Conservation (phyloP, 345 rosid species). For the Salix viminalis region DNA sequence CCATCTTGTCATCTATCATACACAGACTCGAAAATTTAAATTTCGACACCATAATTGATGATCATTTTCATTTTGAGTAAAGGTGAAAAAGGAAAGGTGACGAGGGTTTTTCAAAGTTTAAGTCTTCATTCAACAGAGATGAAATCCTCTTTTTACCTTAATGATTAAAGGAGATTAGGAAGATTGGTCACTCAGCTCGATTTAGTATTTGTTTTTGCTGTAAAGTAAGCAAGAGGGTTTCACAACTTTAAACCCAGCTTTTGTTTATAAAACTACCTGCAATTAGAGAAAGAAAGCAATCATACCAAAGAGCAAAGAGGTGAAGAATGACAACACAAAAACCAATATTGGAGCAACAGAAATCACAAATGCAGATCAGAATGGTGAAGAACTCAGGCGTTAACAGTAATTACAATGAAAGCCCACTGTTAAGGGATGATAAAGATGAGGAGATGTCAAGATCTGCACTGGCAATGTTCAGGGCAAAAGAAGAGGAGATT, state of each 20-base stretch:
- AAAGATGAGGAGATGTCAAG: slow-evolving; percentile 66
- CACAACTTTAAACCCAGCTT: slow-evolving; percentile 36
- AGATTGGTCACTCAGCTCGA: slow-evolving; percentile 24
- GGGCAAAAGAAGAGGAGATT: slow-evolving; percentile 88
- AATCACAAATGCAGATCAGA: slow-evolving; percentile 37
- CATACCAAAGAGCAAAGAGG: slow-evolving; percentile 16
- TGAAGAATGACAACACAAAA: slow-evolving; percentile 44
- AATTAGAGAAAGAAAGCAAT: slow-evolving; percentile 35
- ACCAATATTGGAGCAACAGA: slow-evolving; percentile 44
- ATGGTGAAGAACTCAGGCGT: slow-evolving; percentile 44
- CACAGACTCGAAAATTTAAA: background rate
- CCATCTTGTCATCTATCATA: slow-evolving; percentile 1
- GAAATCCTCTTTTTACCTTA: slow-evolving; percentile 21
- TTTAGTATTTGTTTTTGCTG: slow-evolving; percentile 21
- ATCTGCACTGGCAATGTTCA: slow-evolving; percentile 64
- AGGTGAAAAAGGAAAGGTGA: slow-evolving; percentile 12
- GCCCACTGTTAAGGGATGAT: slow-evolving; percentile 44
- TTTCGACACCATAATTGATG: background rate
- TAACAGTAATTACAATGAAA: slow-evolving; percentile 27
- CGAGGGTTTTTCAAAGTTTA: slow-evolving; percentile 1
- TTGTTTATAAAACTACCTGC: slow-evolving; percentile 21
- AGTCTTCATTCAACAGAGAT: slow-evolving; percentile 32
- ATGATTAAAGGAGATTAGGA: slow-evolving; percentile 29
- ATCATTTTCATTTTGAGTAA: slow-evolving; percentile 14
- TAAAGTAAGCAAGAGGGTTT: slow-evolving; percentile 29